These are phyloP conservation scores for Sclerotinia spermophila DNA, from an alignment of 2,329 filamentous ascomycete species.

Conservation along the genomic window DNA sequence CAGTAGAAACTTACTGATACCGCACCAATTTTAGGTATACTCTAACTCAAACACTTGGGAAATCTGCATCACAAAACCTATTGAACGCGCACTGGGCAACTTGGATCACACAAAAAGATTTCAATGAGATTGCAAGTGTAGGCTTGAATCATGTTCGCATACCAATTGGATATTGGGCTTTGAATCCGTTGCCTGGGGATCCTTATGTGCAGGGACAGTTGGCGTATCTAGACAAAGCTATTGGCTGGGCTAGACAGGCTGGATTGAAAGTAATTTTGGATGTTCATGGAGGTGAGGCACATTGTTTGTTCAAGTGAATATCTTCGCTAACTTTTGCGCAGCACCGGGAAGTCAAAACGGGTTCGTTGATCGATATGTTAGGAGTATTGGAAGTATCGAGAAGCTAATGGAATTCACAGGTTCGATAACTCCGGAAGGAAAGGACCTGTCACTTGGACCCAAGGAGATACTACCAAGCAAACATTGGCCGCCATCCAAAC, in stretches of 20 bases:
- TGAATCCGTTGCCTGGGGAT: constrained; percentile 50
- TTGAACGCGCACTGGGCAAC: constrained; percentile 56
- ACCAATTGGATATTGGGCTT: constrained; percentile 64
- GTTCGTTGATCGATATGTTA: not conserved
- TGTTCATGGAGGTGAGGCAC: constrained; percentile 56
- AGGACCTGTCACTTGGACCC: constrained; percentile 46
- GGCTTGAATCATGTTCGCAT: constrained; percentile 63
- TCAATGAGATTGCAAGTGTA: constrained; percentile 40
- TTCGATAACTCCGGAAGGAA: constrained; percentile 62
- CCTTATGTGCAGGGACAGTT: constrained; percentile 62
- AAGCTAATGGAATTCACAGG: not conserved
- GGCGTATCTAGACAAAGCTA: constrained; percentile 52
- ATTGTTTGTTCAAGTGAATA: not conserved
- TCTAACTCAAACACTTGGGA: constrained; percentile 44
- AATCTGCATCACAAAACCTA: constrained; percentile 42
- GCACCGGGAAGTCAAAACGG: constrained; percentile 63
- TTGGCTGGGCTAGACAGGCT: constrained; percentile 54
- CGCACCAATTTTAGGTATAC: constrained; percentile 29
- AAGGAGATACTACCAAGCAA: constrained; percentile 41
- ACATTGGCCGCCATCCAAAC: constrained; percentile 40
- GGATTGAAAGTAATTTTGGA: constrained; percentile 65
- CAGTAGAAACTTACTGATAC: not conserved
- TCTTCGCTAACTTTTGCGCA: constrained; percentile 26
- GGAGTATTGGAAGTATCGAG: not conserved
- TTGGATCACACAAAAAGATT: constrained; percentile 47